phyloP scores from a whole-genome alignment of 2,329 filamentous ascomycete species.

The Aspergillus ustus region DNA sequence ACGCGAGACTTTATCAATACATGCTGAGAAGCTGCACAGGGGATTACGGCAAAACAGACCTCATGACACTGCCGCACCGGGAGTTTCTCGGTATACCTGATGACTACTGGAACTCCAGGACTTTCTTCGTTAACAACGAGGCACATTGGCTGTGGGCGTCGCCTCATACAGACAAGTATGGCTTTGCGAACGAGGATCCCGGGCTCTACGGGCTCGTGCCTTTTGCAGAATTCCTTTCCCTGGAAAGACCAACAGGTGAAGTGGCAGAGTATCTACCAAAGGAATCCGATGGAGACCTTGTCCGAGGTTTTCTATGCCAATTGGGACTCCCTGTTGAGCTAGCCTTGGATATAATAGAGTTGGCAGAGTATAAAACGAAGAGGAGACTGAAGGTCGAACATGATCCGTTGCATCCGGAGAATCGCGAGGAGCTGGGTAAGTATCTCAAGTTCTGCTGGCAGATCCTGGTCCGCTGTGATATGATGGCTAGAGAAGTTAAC shows the following conservation, averaged over 20 bases:
- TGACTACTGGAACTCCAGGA: not conserved
- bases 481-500: not conserved
- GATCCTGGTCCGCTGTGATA: slow-evolving; percentile 5
- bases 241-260: not conserved
- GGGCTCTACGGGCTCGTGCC: not conserved
- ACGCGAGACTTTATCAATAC: slow-evolving; percentile 1
- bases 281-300: not conserved
- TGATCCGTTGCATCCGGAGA: slow-evolving; percentile 8
- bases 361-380: not conserved
- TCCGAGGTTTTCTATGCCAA: not conserved
- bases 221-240: not conserved
- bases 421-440: not conserved
- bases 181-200: not conserved
- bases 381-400: not conserved
- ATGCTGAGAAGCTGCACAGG: not conserved
- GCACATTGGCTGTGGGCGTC: not conserved
- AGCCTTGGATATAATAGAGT: not conserved
- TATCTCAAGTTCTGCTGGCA: slow-evolving; percentile 9
- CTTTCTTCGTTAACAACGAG: not conserved
- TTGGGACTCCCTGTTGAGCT: slow-evolving; percentile 5
- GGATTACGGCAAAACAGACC: not conserved
- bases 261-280: not conserved
- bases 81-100: slow-evolving; percentile 8
- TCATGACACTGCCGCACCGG: slow-evolving; percentile 2
- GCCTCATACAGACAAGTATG: not conserved